Evolutionary conservation across 805 yeast genomes (phyloP).

Genomic region (Wickerhamiella vanderwaltii): DNA sequence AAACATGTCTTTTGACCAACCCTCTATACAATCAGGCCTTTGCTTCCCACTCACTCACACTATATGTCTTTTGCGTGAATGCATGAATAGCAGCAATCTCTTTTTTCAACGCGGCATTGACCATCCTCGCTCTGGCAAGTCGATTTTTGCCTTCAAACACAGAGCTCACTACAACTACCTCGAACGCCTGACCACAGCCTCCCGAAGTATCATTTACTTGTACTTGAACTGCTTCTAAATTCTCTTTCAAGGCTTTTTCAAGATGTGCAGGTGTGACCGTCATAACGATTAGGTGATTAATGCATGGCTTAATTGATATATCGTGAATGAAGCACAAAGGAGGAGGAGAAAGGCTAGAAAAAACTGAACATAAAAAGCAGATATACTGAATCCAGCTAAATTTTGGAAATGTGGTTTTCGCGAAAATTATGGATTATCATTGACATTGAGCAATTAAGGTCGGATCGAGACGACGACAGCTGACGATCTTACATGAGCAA

Average conservation of each 20-base stretch:
- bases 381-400: too few relatives aligned
- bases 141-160: constrained; percentile 71
- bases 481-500: constrained; percentile 9
- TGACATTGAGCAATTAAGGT: too few relatives aligned
- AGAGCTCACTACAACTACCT: constrained; percentile 70
- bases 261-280: constrained; percentile 16
- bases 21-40: too few relatives aligned
- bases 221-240: constrained; percentile 51
- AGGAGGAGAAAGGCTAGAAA: too few relatives aligned
- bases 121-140: constrained; percentile 74
- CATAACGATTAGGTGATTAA: neutral
- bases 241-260: constrained; percentile 32
- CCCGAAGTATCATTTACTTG: constrained; percentile 72
- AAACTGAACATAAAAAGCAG: too few relatives aligned
- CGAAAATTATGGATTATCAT: neutral
- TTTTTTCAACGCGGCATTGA: constrained; percentile 66
- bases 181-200: constrained; percentile 98
- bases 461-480: too few relatives aligned
- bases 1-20: too few relatives aligned
- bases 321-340: too few relatives aligned
- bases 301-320: too few relatives aligned
- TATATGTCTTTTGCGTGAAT: constrained; percentile 67
- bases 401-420: too few relatives aligned
- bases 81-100: constrained; percentile 87
- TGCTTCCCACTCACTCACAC: constrained; percentile 69